phyloP scores from a whole-genome alignment of 805 yeast species.

The Wickerhamiella azyma region DNA sequence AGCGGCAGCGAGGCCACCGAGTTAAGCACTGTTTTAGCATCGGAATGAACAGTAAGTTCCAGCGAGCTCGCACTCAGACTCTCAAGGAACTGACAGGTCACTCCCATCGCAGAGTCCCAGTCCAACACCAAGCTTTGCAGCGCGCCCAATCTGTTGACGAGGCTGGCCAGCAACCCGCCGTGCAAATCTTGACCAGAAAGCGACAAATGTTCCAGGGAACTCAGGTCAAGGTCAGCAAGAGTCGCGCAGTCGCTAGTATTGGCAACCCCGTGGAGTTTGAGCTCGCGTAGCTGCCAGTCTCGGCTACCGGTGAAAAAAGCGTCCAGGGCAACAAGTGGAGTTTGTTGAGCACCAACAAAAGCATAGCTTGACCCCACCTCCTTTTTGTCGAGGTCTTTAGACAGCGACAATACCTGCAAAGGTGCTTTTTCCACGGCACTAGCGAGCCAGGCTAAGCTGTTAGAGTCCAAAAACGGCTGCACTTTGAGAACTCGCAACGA shows the following conservation, averaged over 20 bases:
- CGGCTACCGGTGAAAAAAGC: constrained; percentile 1
- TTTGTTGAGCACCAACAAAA: constrained; percentile 17
- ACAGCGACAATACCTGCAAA: constrained; percentile 9
- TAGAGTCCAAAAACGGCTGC: constrained; percentile 18
- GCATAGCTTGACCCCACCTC: constrained; percentile 22
- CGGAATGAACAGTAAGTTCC: neutral
- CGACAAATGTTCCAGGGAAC: constrained; percentile 10
- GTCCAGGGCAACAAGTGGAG: constrained; percentile 3
- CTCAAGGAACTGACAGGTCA: neutral
- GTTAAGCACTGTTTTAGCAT: neutral
- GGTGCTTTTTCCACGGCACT: constrained; percentile 6
- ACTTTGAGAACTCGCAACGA: constrained; percentile 15
- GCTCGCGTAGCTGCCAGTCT: constrained; percentile 5
- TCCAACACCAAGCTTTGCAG: constrained; percentile 12
- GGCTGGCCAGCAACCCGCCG: constrained; percentile 11
- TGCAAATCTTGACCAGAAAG: constrained; percentile 11
- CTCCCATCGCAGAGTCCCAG: constrained; percentile 12
- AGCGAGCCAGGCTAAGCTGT: constrained; percentile 16
- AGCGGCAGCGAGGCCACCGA: neutral
- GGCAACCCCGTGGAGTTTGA: constrained; percentile 11
- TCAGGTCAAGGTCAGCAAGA: constrained; percentile 11
- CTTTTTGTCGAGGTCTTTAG: constrained; percentile 15
- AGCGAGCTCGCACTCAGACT: neutral
- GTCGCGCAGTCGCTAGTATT: constrained; percentile 5
- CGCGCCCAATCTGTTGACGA: constrained; percentile 8